phyloP scores from a whole-genome alignment of 139 green algal species.

The Desmodesmus armatus region DNA sequence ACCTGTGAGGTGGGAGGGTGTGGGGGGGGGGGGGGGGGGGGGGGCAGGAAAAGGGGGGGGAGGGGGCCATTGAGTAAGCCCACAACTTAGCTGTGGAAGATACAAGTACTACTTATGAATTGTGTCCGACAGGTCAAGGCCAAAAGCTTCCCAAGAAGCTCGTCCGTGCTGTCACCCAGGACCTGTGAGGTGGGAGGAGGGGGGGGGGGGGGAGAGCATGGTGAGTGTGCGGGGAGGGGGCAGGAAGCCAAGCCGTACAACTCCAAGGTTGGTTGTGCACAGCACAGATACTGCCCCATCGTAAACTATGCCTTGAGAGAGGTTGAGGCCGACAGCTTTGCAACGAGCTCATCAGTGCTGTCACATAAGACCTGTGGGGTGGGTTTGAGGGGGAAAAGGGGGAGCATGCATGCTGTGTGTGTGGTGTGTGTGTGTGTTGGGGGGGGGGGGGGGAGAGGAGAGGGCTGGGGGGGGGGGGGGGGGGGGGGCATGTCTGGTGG shows the following conservation, averaged over 20 bases:
- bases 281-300: neutral
- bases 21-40: too few relatives aligned
- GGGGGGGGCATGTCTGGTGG: too few relatives aligned
- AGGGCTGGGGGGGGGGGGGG: too few relatives aligned
- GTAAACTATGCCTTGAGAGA: neutral
- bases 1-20: too few relatives aligned
- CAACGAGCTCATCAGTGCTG: constrained; percentile 34
- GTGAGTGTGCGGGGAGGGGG: neutral
- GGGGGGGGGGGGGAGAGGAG: too few relatives aligned
- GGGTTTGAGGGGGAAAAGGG: too few relatives aligned
- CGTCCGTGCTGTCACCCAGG: constrained; percentile 34
- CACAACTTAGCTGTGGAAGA: neutral
- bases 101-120: neutral
- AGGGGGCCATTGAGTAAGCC: neutral
- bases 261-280: neutral
- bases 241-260: neutral
- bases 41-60: neutral
- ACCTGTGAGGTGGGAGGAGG: too few relatives aligned
- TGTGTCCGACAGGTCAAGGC: too few relatives aligned
- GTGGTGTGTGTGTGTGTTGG: too few relatives aligned
- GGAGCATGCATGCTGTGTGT: too few relatives aligned
- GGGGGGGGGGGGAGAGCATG: too few relatives aligned
- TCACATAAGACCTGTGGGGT: constrained; percentile 35
- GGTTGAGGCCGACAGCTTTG: neutral
- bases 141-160: constrained; percentile 11